Percentiles rank a stretch among this genome's conserved stretches.
phyloP scores from a whole-genome alignment of 1,284 basidiomycete species.

The Pulchroboletus neoregius region DNA sequence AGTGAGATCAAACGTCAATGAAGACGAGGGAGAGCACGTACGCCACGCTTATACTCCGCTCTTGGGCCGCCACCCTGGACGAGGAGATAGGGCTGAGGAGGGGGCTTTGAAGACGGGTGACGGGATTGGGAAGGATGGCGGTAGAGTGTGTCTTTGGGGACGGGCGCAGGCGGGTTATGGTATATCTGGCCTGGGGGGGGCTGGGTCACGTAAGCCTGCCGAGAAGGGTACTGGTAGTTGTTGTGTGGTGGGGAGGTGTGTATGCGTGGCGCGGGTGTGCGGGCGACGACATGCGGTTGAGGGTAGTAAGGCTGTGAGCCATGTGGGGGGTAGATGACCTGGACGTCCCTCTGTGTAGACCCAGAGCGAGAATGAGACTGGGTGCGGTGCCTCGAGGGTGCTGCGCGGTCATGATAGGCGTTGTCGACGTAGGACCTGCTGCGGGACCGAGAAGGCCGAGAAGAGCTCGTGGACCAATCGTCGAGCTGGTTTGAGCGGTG shows the following conservation, averaged over 20 bases:
- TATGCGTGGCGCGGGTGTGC: conserved; percentile 15
- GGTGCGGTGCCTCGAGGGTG: conserved; percentile 19
- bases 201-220: conserved; percentile 23
- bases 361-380: conserved; percentile 28
- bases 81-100: conserved; percentile 28
- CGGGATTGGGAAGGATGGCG: conserved; percentile 23
- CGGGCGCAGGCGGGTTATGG: conserved; percentile 13
- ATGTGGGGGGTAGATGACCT: conserved; percentile 20
- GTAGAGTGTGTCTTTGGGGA: conserved; percentile 21
- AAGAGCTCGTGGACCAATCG: conserved; percentile 23
- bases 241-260: conserved; percentile 23
- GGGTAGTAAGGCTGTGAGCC: conserved; percentile 21
- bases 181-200: conserved; percentile 33
- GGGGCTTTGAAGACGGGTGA: conserved; percentile 21
- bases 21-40: conserved; percentile 16
- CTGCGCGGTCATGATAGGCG: conserved; percentile 17
- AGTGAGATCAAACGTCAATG: not conserved
- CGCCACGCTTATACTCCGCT: conserved; percentile 33
- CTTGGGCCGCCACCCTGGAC: conserved; percentile 29
- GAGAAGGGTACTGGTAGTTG: conserved; percentile 22
- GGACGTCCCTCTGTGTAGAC: conserved; percentile 14
- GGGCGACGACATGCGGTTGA: conserved; percentile 14
- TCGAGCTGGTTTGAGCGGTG: conserved; percentile 13
- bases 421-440: conserved; percentile 27
- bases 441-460: conserved; percentile 25